These are phyloP conservation scores for Flaveria robusta DNA, from an alignment of 129 eudicot genomes.

Conservation along the genomic window DNA sequence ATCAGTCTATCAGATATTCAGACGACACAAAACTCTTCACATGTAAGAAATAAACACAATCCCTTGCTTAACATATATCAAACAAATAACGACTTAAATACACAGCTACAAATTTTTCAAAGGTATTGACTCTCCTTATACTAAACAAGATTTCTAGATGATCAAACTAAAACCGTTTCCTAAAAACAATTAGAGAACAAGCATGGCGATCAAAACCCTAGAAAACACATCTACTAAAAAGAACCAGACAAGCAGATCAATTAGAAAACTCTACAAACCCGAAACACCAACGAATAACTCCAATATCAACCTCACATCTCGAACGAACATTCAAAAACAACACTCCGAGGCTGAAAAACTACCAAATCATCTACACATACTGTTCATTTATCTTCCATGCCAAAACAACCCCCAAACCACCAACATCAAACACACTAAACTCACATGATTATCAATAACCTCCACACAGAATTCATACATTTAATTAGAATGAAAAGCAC, in stretches of 20 bases:
- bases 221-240: not conserved
- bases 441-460: not conserved
- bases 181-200: not conserved
- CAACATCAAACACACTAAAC: constrained; percentile 5
- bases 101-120: not conserved
- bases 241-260: not conserved
- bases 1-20: not conserved
- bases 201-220: constrained; percentile 30
- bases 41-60: not conserved
- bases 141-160: not conserved
- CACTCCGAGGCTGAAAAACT: not conserved
- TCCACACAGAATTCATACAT: not conserved
- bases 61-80: not conserved
- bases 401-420: constrained; percentile 28
- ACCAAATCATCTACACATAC: constrained; percentile 17
- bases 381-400: constrained; percentile 14
- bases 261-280: not conserved
- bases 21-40: not conserved
- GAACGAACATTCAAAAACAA: not conserved
- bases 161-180: constrained; percentile 11
- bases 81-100: constrained; percentile 10
- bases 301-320: not conserved
- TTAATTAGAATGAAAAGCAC: not conserved
- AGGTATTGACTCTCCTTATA: not conserved
- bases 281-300: not conserved